phyloP scores from a whole-genome alignment of 352 stramenopile species.

The Globisporangium okanoganense region DNA sequence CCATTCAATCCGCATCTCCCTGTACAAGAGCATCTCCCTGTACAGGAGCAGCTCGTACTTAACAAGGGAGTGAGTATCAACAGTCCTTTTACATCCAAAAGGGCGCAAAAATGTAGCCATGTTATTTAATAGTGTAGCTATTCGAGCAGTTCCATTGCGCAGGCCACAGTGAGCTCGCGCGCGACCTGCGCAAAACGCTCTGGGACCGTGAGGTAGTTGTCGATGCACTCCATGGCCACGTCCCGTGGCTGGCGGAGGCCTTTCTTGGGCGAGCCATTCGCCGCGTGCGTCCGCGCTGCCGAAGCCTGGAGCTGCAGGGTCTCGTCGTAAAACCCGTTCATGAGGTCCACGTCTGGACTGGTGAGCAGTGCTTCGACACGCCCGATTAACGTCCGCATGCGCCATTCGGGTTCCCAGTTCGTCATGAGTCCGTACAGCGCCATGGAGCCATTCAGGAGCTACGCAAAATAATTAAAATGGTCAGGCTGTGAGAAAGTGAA shows the following conservation, averaged over 20 bases:
- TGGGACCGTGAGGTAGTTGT: slow-evolving; percentile 29
- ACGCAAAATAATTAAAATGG: not conserved
- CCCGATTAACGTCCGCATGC: not conserved
- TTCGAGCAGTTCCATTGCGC: too few relatives aligned
- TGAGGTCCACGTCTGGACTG: not conserved
- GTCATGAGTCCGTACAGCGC: not conserved
- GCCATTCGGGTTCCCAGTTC: not conserved
- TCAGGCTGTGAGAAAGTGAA: not conserved
- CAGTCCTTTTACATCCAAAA: too few relatives aligned
- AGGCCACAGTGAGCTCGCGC: not conserved
- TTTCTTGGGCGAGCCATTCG: not conserved
- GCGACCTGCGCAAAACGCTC: slow-evolving; percentile 28
- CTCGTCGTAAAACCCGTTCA: not conserved
- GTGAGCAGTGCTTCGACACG: not conserved
- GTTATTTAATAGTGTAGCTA: too few relatives aligned
- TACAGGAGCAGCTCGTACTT: too few relatives aligned
- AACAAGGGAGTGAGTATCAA: too few relatives aligned
- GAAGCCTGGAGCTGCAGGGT: not conserved
- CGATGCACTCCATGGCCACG: slow-evolving; percentile 51
- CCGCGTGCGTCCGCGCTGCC: not conserved
- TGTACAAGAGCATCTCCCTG: too few relatives aligned
- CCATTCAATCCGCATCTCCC: too few relatives aligned
- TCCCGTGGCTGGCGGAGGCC: slow-evolving; percentile 42
- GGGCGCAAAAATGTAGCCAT: too few relatives aligned
- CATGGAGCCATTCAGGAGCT: not conserved